phyloP scores from a whole-genome alignment of 2,329 filamentous ascomycete genomes.

The Zymoseptoria brevis region DNA sequence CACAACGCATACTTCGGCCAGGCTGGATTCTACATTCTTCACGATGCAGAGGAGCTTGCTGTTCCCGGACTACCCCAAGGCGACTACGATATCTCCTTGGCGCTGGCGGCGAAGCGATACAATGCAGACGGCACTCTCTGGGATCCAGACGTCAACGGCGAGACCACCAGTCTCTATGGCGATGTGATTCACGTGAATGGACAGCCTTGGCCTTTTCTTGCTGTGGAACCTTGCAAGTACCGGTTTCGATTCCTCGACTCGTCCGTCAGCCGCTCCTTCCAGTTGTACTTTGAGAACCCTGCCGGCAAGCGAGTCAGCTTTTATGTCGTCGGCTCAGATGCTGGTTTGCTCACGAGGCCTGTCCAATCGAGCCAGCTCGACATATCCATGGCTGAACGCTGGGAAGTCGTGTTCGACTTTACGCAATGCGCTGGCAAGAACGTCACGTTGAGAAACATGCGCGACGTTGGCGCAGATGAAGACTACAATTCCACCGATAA shows the following conservation, averaged over 20 bases:
- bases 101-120: not conserved
- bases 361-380: not conserved
- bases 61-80: not conserved
- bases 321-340: not conserved
- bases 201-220: not conserved
- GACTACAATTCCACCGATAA: not conserved
- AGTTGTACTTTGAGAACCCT: not conserved
- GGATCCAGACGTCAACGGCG: not conserved
- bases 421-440: not conserved
- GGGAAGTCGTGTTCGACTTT: not conserved
- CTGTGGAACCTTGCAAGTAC: not conserved
- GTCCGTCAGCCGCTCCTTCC: not conserved
- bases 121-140: not conserved
- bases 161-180: not conserved
- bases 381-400: not conserved
- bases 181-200: not conserved
- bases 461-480: not conserved
- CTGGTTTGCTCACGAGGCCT: not conserved
- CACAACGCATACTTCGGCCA: not conserved
- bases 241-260: not conserved
- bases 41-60: not conserved
- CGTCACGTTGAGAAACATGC: not conserved
- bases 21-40: not conserved
- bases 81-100: not conserved
- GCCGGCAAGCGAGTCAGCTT: not conserved